Percentiles rank a stretch among this genome's conserved stretches.
Conservation (phyloP, 441 rosid genomes). For the Bruguiera hainesii region DNA sequence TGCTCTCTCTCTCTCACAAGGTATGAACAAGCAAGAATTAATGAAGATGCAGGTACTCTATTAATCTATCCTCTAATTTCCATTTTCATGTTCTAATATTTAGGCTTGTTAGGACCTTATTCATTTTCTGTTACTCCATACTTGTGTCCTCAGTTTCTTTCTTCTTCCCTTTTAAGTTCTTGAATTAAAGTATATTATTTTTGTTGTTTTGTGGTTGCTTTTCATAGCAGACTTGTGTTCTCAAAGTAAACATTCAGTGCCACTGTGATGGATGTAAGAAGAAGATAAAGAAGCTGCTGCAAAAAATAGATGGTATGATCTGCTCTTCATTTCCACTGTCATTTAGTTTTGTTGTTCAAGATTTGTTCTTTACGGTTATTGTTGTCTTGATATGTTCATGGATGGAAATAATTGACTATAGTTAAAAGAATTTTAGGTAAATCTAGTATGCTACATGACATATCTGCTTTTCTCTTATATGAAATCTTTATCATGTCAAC, state of each 20-base stretch:
- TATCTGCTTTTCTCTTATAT: too few species aligned
- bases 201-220: conserved; percentile 7
- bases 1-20: conserved; percentile 19
- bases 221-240: conserved; percentile 71
- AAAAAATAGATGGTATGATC: conserved; percentile 69
- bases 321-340: background rate
- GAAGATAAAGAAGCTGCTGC: conserved; percentile 72
- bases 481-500: too few species aligned
- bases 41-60: conserved; percentile 73
- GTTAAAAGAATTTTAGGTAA: too few species aligned
- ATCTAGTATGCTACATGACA: too few species aligned
- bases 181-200: background rate
- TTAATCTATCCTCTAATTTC: background rate
- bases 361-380: background rate
- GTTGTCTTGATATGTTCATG: background rate
- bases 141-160: conserved; percentile 6
- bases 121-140: conserved; percentile 3
- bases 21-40: conserved; percentile 70
- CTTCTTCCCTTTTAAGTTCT: background rate
- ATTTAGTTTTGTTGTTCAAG: background rate
- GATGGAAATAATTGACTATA: too few species aligned
- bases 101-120: conserved; percentile 5
- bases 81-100: conserved; percentile 2
- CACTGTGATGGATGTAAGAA: conserved; percentile 91
- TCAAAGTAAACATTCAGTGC: conserved; percentile 67